Base-by-base conservation (phyloP, 441 rosid genomes). In the Mallotus japonicus region DNA sequence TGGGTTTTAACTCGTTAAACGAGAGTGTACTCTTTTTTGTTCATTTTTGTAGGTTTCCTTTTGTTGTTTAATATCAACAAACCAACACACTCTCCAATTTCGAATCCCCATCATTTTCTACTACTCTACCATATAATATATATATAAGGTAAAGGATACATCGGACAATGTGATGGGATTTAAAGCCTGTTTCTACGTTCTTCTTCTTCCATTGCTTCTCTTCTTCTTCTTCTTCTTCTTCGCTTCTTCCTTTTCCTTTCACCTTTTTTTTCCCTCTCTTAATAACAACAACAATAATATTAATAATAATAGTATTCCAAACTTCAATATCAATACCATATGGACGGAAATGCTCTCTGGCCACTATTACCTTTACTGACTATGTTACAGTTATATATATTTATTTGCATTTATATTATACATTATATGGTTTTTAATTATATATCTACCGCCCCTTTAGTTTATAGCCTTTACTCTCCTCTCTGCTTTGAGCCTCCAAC, bases 131-230 rank as follows among this genome's bases (percentile, higher is more conserved):
- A 72, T 20, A 64, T 46, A 49, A 49, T 32, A 6, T 75, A 24
- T 51, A 73, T 74, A 66, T 49, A 75, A 70, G 82, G 82, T 72
- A 71, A 83, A 79, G 79, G 73, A 78, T 75, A 71, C 86, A 78
- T 85, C 83, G 86, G 83, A 77, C 71, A 65, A 75, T 84, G 88
- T 78, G 87, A 85, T 76, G 77, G 73, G 83, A 78, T 82, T 81
- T 73, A 77, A 75, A 77, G 78, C 79, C 82, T 79, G 83, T 73
- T 78, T 49, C 63, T 78, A 34, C 64, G 83, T 71, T 66, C 73
- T 73, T 6, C 59, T 55, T 40, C 68, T 49, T 20, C 63, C 76
- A 8, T 75, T 72, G 19, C 70, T 73, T 44, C 65, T 74, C 73
- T 70, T 59, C 74, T 72, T 76, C 67, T 77, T 63, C 65, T n/a